Conservation (phyloP, 164 flowering plant genomes). For the Macadamia tetraphylla region DNA sequence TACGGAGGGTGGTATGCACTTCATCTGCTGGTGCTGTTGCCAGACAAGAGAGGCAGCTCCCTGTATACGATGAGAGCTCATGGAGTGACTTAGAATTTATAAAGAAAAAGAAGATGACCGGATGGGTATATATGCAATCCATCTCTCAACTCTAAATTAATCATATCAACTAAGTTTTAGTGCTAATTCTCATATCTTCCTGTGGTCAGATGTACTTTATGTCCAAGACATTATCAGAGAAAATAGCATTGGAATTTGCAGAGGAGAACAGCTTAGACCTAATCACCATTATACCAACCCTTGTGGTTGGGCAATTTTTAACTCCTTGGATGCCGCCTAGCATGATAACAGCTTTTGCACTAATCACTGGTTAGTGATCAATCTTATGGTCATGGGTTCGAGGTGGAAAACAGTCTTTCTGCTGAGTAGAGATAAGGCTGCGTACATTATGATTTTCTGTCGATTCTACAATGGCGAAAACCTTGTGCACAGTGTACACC, state of each 20-base stretch:
- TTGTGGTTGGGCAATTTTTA: conserved; percentile 29
- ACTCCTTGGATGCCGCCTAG: conserved; percentile 29
- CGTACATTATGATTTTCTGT: not conserved
- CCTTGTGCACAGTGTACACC: too few species aligned
- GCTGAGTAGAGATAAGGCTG: too few species aligned
- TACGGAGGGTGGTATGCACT: conserved; percentile 26
- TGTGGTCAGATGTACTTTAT: conserved; percentile 27
- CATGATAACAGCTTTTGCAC: conserved; percentile 21
- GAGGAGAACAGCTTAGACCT: conserved; percentile 20
- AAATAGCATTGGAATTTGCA: conserved; percentile 31
- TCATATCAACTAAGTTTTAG: too few species aligned
- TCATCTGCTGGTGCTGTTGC: conserved; percentile 28
- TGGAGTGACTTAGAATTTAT: conserved; percentile 26
- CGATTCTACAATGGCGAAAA: too few species aligned
- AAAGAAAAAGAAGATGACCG: conserved; percentile 22
- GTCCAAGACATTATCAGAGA: conserved; percentile 27
- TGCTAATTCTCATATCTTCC: too few species aligned
- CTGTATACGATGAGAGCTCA: conserved; percentile 16
- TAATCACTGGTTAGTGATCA: conserved; percentile 16
- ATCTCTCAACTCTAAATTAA: too few species aligned
- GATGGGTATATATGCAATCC: conserved; percentile 18
- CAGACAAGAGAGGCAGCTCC: conserved; percentile 8
- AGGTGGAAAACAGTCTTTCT: too few species aligned
- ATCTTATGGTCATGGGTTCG: too few species aligned
- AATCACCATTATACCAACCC: conserved; percentile 28